Percentiles rank a stretch among this genome's conserved stretches.
These are phyloP conservation scores for Fusarium robinianum DNA, from an alignment of 2,329 filamentous ascomycete genomes.

Conservation along the genomic window DNA sequence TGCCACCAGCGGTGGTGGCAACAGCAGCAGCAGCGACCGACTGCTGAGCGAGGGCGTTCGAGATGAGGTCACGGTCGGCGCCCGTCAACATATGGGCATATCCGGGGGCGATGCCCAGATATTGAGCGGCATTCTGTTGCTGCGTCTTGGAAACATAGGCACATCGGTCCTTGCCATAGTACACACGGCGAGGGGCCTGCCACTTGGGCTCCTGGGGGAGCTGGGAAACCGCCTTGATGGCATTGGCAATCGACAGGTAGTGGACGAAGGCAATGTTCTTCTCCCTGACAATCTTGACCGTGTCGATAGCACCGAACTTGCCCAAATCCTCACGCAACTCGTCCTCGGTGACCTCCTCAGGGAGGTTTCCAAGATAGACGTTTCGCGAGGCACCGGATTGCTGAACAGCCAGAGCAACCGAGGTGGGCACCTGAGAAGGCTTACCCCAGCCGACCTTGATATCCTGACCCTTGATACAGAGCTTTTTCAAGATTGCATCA, in stretches of 20 bases:
- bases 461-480: slow-evolving; percentile 97
- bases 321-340: slow-evolving; percentile 92
- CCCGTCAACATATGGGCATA: slow-evolving; percentile 97
- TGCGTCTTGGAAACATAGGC: slow-evolving; percentile 99
- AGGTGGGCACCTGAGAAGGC: slow-evolving; percentile 95
- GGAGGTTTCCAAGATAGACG: slow-evolving; percentile 91
- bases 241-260: slow-evolving; percentile 95
- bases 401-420: slow-evolving; percentile 94
- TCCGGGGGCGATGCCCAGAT: slow-evolving; percentile 93
- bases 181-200: slow-evolving; percentile 93
- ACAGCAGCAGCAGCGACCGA: slow-evolving; percentile 96
- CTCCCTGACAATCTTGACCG: slow-evolving; percentile 95
- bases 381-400: slow-evolving; percentile 96
- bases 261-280: slow-evolving; percentile 98
- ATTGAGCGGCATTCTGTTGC: slow-evolving; percentile 98
- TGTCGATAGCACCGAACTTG: slow-evolving; percentile 96
- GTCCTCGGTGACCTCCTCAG: slow-evolving; percentile 88
- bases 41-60: slow-evolving; percentile 93
- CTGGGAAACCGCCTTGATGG: slow-evolving; percentile 96
- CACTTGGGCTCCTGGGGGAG: slow-evolving; percentile 96
- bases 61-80: slow-evolving; percentile 94
- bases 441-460: slow-evolving; percentile 99
- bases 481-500: slow-evolving; percentile 98
- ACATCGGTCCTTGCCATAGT: slow-evolving; percentile 98
- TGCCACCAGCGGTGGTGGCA: slow-evolving; percentile 92